phyloP scores from a whole-genome alignment of 768 basidiomycete genomes.

The Termitomyces sp. region DNA sequence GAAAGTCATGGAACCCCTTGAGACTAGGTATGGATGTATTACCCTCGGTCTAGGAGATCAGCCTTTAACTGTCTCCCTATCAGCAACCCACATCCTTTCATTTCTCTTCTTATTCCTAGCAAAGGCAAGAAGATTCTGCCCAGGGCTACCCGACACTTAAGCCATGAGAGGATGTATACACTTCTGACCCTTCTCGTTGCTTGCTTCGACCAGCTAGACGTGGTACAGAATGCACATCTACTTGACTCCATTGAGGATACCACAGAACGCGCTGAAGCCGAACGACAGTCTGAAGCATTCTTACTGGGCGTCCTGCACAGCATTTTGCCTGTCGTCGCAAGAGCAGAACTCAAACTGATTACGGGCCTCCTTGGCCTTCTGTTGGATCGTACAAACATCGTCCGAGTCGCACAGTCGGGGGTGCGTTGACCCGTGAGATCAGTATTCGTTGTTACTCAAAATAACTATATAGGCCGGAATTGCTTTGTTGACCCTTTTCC shows the following conservation, averaged over 20 bases:
- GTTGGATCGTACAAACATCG: conserved; percentile 72
- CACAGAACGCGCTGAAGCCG: conserved; percentile 59
- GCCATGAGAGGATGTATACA: conserved; percentile 74
- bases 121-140: conserved; percentile 95
- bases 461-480: conserved; percentile 68
- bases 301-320: conserved; percentile 81
- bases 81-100: conserved; percentile 94
- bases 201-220: conserved; percentile 91
- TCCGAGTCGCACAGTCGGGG: conserved; percentile 69
- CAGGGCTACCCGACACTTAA: conserved; percentile 80
- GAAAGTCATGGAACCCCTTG: conserved; percentile 86
- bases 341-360: conserved; percentile 74
- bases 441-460: conserved; percentile 4
- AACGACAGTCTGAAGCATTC: conserved; percentile 89
- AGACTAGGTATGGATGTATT: conserved; percentile 75
- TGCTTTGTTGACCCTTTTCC: conserved; percentile 82
- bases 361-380: conserved; percentile 83
- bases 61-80: not conserved
- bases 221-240: conserved; percentile 70
- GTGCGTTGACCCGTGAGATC: conserved; percentile 37
- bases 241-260: conserved; percentile 66
- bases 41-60: not conserved
- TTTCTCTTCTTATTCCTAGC: conserved; percentile 78
- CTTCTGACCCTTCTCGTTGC: conserved; percentile 89
- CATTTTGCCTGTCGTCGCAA: conserved; percentile 75